A percentile compares a stretch with the other conserved stretches of the same genome.
Evolutionary conservation across 305 asterid species (phyloP).

Genomic region (Plantago lanceolata): DNA sequence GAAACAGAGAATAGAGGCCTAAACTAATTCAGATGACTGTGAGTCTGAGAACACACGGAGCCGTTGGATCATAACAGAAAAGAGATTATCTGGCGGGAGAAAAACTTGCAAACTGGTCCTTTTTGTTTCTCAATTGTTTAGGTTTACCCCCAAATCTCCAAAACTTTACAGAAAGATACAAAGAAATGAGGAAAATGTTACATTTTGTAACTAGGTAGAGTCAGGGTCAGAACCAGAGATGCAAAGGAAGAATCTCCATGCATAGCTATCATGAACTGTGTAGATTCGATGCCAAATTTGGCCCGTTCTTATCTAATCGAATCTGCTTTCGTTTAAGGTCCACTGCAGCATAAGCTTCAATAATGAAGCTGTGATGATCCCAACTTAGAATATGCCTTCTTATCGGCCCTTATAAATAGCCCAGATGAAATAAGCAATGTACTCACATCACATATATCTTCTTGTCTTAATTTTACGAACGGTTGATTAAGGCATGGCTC

Average conservation of each 20-base stretch:
- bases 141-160: too few relatives aligned
- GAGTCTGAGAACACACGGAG: too few relatives aligned
- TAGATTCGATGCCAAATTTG: neutral
- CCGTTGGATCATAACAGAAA: too few relatives aligned
- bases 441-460: neutral
- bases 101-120: too few relatives aligned
- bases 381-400: neutral
- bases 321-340: neutral
- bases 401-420: neutral
- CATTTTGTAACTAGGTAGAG: too few relatives aligned
- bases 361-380: neutral
- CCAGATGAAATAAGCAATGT: neutral
- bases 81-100: too few relatives aligned
- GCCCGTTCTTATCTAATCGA: neutral
- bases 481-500: constrained; percentile 7
- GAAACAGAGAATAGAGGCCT: too few relatives aligned
- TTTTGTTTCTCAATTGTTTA: too few relatives aligned
- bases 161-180: too few relatives aligned
- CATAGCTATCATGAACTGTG: neutral
- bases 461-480: neutral
- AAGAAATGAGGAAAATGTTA: too few relatives aligned
- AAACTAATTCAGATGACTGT: too few relatives aligned
- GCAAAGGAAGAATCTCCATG: neutral
- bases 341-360: neutral
- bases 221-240: too few relatives aligned